Conservation (phyloP, 441 rosid genomes). For the Gossypium davidsonii region DNA sequence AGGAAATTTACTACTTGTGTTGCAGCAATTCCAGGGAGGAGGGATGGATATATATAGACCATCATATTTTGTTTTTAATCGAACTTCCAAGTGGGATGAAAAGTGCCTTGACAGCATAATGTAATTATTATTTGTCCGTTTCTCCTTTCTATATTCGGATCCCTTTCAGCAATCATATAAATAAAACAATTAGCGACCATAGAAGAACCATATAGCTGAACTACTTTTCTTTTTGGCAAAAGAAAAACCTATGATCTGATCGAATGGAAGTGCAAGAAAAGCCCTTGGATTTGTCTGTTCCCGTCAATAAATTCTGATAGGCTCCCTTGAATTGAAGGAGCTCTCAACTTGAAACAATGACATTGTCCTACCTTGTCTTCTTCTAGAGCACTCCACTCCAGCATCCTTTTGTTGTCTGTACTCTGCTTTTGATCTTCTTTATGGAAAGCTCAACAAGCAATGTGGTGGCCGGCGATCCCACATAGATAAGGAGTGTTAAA, state of each 20-base stretch:
- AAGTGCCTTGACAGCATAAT: not conserved
- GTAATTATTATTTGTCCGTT: not conserved
- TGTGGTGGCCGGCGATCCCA: not conserved
- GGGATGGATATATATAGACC: not conserved
- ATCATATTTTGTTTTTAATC: not conserved
- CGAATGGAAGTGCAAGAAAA: not conserved
- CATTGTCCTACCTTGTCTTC: not conserved
- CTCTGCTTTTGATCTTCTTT: not conserved
- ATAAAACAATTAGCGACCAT: constrained; percentile 10
- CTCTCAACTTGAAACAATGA: not conserved
- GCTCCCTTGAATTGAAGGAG: not conserved
- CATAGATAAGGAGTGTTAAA: no score
- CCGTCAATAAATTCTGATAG: not conserved
- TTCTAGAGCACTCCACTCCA: not conserved
- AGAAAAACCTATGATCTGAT: not conserved
- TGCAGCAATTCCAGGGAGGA: not conserved
- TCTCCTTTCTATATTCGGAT: not conserved
- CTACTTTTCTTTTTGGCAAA: not conserved
- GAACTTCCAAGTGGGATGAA: constrained; percentile 3
- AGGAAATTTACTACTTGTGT: not conserved
- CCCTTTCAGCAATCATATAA: not conserved
- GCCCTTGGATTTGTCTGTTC: not conserved
- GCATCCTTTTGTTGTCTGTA: not conserved
- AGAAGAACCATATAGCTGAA: constrained; percentile 3
- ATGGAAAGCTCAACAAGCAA: not conserved